Conservation (phyloP, 306 rosid species). For the Cucurbita pepo region DNA sequence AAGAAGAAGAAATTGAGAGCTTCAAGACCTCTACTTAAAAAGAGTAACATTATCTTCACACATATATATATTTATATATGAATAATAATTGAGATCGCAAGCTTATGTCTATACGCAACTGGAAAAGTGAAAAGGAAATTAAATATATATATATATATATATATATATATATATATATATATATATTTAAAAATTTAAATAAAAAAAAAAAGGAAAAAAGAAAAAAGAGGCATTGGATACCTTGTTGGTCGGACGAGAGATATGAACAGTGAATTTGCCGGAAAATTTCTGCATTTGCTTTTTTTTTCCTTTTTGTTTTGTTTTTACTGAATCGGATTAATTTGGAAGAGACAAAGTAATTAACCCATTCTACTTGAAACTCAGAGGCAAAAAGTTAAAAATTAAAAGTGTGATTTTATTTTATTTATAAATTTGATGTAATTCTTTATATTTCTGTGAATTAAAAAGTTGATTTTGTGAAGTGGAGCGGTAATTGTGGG, state of each 20-base stretch:
- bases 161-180: too few relatives aligned
- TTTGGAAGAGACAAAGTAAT: not conserved
- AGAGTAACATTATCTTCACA: not conserved
- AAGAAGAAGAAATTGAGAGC: not conserved
- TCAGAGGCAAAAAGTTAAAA: not conserved
- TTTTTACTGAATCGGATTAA: not conserved
- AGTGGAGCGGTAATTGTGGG: slow-evolving; percentile 21
- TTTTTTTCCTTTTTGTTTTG: not conserved
- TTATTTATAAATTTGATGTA: not conserved
- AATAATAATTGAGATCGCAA: not conserved
- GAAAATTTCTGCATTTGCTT: not conserved
- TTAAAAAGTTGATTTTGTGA: slow-evolving; percentile 4
- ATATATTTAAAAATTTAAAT: not conserved
- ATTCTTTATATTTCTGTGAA: not conserved
- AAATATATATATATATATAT: not conserved
- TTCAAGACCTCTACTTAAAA: not conserved
- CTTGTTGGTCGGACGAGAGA: not conserved
- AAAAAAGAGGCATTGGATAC: not conserved
- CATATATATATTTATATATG: too few relatives aligned
- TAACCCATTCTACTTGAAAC: not conserved
- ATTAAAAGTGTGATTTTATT: not conserved
- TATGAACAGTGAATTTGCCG: not conserved
- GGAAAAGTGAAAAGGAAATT: not conserved
- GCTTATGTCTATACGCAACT: not conserved
- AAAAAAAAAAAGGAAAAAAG: not conserved